Evolutionary conservation across 148 eudicot species (phyloP).

Genomic region (Chenopodium album): DNA sequence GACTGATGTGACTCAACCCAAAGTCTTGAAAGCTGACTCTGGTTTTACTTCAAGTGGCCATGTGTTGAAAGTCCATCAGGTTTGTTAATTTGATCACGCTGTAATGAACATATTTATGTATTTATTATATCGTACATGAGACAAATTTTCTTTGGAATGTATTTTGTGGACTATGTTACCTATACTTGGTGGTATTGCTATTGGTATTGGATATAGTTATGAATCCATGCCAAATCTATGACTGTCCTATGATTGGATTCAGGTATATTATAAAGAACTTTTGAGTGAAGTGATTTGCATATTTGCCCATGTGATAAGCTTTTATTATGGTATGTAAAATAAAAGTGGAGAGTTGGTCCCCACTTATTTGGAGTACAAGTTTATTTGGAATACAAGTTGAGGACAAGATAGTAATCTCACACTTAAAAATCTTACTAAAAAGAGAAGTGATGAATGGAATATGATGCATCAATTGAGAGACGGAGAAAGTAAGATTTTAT

Average conservation of each 20-base stretch:
- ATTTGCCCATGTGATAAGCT: too few relatives aligned
- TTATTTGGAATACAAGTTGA: too few relatives aligned
- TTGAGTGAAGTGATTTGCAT: too few relatives aligned
- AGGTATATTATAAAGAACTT: too few relatives aligned
- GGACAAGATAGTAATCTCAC: too few relatives aligned
- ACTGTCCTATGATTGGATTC: too few relatives aligned
- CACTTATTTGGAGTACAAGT: too few relatives aligned
- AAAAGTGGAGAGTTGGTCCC: too few relatives aligned
- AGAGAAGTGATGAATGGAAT: too few relatives aligned
- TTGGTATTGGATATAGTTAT: background rate
- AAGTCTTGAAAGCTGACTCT: slow-evolving; percentile 29
- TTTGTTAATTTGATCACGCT: background rate
- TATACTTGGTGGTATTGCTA: background rate
- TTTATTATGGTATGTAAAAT: too few relatives aligned
- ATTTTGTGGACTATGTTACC: background rate
- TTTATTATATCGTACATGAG: background rate
- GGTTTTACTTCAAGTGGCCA: slow-evolving; percentile 26
- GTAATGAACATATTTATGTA: background rate
- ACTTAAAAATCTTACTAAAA: too few relatives aligned
- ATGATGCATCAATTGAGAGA: too few relatives aligned
- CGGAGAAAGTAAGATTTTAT: background rate
- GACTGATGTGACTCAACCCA: slow-evolving; percentile 32
- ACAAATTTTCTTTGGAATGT: background rate
- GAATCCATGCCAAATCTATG: background rate
- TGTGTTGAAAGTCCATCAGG: slow-evolving; percentile 20